Conservation (phyloP, 371 early-diverging fungal species). For the Mucor plumbeus region DNA sequence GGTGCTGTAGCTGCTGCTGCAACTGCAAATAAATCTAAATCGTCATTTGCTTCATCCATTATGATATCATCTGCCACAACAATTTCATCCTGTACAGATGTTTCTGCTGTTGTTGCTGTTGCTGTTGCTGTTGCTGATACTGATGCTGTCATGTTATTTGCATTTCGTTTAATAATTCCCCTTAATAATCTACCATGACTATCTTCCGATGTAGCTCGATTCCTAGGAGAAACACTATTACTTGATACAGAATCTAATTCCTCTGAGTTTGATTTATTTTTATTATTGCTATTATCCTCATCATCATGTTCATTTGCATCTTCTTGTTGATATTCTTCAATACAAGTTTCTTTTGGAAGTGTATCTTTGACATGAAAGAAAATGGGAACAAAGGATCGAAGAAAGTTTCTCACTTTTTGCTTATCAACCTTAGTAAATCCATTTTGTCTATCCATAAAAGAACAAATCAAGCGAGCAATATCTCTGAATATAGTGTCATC, state of each 20-base stretch:
- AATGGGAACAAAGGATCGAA: constrained; percentile 68
- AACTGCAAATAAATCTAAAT: constrained; percentile 17
- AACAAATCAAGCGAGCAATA: constrained; percentile 60
- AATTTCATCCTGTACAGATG: constrained; percentile 8
- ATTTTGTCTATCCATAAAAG: constrained; percentile 57
- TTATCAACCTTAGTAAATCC: constrained; percentile 65
- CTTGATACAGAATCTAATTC: constrained; percentile 33
- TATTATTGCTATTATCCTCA: constrained; percentile 19
- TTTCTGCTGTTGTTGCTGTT: too few species aligned
- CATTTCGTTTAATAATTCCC: background rate
- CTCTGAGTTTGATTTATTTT: constrained; percentile 19
- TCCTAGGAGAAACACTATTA: constrained; percentile 7
- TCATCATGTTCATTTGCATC: constrained; percentile 29
- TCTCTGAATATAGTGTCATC: constrained; percentile 69
- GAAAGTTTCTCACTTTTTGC: constrained; percentile 70
- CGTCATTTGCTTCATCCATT: background rate
- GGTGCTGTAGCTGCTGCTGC: constrained; percentile 35
- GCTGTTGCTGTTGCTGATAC: too few species aligned
- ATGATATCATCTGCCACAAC: constrained; percentile 21
- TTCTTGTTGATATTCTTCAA: constrained; percentile 30
- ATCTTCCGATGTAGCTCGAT: background rate
- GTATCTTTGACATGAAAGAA: constrained; percentile 67
- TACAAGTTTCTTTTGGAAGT: constrained; percentile 12
- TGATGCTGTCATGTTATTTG: background rate
- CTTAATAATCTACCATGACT: constrained; percentile 27